Evolutionary conservation across 2,329 filamentous ascomycete genomes (phyloP).

Genomic region (Verticillium albo-atrum): DNA sequence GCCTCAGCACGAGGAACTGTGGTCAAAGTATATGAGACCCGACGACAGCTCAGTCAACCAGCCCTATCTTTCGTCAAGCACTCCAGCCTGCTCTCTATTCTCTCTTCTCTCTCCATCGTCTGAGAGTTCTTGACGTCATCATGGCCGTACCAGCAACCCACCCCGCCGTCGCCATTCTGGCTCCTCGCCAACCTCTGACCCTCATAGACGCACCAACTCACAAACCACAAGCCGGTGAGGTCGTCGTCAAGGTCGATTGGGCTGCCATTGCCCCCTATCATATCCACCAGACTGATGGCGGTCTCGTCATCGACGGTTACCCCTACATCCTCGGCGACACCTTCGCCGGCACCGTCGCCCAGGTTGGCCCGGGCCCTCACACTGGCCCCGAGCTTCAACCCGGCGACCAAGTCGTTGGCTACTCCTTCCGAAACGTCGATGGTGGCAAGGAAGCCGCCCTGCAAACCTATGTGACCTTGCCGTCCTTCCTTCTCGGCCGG

Average conservation of each 20-base stretch:
- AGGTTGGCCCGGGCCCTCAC: slow-evolving; percentile 33
- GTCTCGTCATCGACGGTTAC: slow-evolving; percentile 42
- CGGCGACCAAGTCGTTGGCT: slow-evolving; percentile 54
- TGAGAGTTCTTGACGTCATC: background rate
- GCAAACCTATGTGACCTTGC: slow-evolving; percentile 50
- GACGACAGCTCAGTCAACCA: background rate
- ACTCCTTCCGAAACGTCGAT: slow-evolving; percentile 38
- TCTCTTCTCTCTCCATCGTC: background rate
- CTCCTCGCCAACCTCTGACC: slow-evolving; percentile 16
- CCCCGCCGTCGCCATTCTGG: slow-evolving; percentile 17
- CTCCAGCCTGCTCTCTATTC: background rate
- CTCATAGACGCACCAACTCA: slow-evolving; percentile 19
- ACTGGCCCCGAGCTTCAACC: slow-evolving; percentile 30
- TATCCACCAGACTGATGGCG: slow-evolving; percentile 57
- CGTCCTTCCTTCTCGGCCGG: slow-evolving; percentile 43
- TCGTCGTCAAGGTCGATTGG: slow-evolving; percentile 51
- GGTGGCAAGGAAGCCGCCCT: slow-evolving; percentile 46
- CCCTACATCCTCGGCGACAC: slow-evolving; percentile 48
- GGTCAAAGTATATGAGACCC: background rate
- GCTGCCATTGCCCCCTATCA: slow-evolving; percentile 58
- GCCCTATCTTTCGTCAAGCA: background rate
- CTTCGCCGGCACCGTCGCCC: slow-evolving; percentile 47
- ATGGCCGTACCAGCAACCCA: slow-evolving; percentile 19
- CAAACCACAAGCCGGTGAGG: slow-evolving; percentile 37
- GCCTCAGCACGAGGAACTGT: background rate